These are phyloP conservation scores for Syzygium syzygioides DNA, from an alignment of 441 rosid species.

Conservation along the genomic window DNA sequence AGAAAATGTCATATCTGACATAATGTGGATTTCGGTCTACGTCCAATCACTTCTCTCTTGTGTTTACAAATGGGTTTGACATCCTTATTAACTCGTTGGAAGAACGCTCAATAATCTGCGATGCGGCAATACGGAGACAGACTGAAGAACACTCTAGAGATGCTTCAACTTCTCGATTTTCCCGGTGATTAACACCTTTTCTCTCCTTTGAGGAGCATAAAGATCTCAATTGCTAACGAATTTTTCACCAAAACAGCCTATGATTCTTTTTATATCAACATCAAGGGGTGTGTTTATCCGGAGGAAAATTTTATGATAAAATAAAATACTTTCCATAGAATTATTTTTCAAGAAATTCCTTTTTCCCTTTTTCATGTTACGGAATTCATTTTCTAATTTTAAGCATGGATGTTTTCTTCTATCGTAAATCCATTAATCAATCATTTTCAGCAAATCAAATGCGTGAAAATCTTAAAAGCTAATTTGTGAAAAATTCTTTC, in stretches of 20 bases:
- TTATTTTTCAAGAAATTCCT: neutral
- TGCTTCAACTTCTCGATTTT: neutral
- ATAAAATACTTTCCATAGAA: neutral
- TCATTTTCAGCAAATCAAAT: neutral
- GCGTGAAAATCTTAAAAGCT: neutral
- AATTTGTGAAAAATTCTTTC: accelerated
- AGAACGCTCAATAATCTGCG: accelerated
- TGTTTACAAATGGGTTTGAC: neutral
- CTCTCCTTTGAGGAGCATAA: neutral
- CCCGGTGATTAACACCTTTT: accelerated
- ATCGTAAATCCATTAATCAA: neutral
- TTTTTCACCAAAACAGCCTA: neutral
- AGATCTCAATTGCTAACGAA: neutral
- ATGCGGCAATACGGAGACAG: accelerated
- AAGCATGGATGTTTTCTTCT: neutral
- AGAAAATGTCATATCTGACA: neutral
- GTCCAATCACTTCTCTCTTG: neutral
- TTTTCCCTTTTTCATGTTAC: too few species aligned
- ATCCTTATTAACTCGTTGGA: neutral
- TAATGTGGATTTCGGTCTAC: neutral
- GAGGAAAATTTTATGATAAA: neutral
- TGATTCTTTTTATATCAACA: neutral
- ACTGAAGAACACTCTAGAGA: neutral
- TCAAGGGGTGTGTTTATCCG: accelerated
- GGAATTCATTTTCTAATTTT: too few species aligned